Evolutionary conservation across 106 monocot genomes (phyloP).

Genomic region (Amphibolis antarctica): DNA sequence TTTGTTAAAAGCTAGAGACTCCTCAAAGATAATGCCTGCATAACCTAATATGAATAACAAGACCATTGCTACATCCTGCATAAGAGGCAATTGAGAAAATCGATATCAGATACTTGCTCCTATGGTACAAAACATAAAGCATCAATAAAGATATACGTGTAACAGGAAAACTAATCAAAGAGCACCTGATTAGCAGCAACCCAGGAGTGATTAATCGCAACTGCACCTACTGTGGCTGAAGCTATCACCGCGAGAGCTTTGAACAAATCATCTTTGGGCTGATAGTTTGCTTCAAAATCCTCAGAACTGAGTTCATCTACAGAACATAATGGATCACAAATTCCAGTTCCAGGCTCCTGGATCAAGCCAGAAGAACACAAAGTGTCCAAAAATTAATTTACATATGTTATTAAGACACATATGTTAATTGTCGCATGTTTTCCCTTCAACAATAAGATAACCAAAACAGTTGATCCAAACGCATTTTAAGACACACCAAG

Average conservation of each 20-base stretch:
- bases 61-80: constrained; percentile 91
- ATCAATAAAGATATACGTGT: neutral
- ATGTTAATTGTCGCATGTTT: no score
- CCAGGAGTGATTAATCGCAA: constrained; percentile 96
- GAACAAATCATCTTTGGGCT: constrained; percentile 80
- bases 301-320: constrained; percentile 87
- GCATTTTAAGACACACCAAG: no score
- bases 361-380: neutral
- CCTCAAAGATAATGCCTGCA: constrained; percentile 94
- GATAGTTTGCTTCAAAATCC: constrained; percentile 81
- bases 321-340: constrained; percentile 87
- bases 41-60: constrained; percentile 80
- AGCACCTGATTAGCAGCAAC: constrained; percentile 92
- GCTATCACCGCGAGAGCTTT: constrained; percentile 74
- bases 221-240: constrained; percentile 52
- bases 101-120: neutral
- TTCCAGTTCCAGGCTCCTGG: constrained; percentile 57
- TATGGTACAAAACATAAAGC: neutral
- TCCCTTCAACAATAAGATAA: no score
- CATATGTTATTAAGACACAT: no score
- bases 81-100: constrained; percentile 11
- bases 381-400: no score
- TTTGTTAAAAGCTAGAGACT: constrained; percentile 96
- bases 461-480: no score
- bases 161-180: neutral